phyloP scores from a whole-genome alignment of 352 stramenopile genomes.

The Globisporangium nagaii region DNA sequence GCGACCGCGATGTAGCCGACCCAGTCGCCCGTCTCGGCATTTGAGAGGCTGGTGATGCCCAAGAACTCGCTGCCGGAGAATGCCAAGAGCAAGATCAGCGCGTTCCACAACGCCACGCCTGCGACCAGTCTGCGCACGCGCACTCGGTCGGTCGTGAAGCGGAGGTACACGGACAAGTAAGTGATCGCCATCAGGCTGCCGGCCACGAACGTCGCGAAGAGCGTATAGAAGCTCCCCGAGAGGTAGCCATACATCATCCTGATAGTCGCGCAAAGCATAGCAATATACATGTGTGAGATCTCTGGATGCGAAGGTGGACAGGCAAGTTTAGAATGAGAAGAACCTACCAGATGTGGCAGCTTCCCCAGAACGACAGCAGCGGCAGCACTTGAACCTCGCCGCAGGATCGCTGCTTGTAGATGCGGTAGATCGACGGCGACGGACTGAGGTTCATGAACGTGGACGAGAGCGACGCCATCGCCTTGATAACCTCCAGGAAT shows the following conservation, averaged over 20 bases:
- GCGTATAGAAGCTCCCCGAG: constrained; percentile 1
- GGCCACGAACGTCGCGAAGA: constrained; percentile 8
- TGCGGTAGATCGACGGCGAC: constrained; percentile 26
- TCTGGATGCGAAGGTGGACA: background rate
- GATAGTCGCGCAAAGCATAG: background rate
- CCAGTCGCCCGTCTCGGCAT: constrained; percentile 19
- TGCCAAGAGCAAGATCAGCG: background rate
- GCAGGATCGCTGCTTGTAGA: constrained; percentile 26
- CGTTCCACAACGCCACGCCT: background rate
- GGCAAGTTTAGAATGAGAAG: too few species aligned
- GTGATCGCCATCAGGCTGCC: constrained; percentile 22
- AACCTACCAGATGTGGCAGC: constrained; percentile 28
- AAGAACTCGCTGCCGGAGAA: constrained; percentile 10
- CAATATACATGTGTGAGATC: too few species aligned
- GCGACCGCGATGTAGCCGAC: constrained; percentile 24
- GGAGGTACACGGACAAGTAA: constrained; percentile 27
- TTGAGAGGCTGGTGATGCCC: constrained; percentile 24
- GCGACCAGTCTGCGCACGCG: constrained; percentile 10
- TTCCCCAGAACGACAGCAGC: constrained; percentile 31
- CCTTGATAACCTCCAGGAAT: constrained; percentile 17
- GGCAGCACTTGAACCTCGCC: constrained; percentile 30
- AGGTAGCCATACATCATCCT: constrained; percentile 15
- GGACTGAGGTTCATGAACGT: constrained; percentile 33
- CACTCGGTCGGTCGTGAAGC: constrained; percentile 18
- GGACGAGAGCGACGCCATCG: constrained; percentile 30